Conservation (phyloP, 1,139 yeast genomes). For the Saccharomycopsis hybrid region DNA sequence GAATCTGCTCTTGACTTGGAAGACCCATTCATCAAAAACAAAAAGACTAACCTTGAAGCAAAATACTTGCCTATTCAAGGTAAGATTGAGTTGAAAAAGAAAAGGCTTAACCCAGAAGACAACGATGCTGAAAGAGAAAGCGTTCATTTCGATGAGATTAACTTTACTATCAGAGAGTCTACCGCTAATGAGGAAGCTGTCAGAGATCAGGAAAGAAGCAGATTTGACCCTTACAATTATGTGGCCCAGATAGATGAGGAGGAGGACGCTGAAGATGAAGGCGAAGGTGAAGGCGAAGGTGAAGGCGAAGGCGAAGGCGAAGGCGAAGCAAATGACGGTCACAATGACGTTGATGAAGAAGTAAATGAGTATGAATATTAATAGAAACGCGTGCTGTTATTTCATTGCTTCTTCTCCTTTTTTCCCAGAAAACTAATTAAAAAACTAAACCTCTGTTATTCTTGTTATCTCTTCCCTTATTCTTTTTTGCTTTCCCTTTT, state of each 20-base stretch:
- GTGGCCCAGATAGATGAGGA: slow-evolving; percentile 41
- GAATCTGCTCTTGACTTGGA: slow-evolving; percentile 50
- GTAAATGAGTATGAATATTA: too few species aligned
- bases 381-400: too few species aligned
- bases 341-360: too few species aligned
- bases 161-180: slow-evolving; percentile 64
- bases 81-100: slow-evolving; percentile 73
- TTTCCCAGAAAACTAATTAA: too few species aligned
- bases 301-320: too few species aligned
- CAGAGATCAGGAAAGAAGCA: slow-evolving; percentile 63
- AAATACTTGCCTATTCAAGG: slow-evolving; percentile 75
- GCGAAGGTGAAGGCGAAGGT: neutral
- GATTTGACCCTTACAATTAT: slow-evolving; percentile 71
- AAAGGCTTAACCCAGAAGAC: slow-evolving; percentile 56
- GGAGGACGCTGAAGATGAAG: slow-evolving; percentile 26
- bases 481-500: too few species aligned
- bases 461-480: too few species aligned
- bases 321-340: too few species aligned
- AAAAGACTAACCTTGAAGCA: slow-evolving; percentile 52
- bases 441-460: too few species aligned
- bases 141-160: slow-evolving; percentile 48
- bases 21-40: slow-evolving; percentile 48
- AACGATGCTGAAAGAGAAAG: slow-evolving; percentile 35
- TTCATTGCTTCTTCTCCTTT: too few species aligned
- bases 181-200: slow-evolving; percentile 60